Conservation (phyloP, 2,329 filamentous ascomycete species). For the Neoarthrinium moseri region DNA sequence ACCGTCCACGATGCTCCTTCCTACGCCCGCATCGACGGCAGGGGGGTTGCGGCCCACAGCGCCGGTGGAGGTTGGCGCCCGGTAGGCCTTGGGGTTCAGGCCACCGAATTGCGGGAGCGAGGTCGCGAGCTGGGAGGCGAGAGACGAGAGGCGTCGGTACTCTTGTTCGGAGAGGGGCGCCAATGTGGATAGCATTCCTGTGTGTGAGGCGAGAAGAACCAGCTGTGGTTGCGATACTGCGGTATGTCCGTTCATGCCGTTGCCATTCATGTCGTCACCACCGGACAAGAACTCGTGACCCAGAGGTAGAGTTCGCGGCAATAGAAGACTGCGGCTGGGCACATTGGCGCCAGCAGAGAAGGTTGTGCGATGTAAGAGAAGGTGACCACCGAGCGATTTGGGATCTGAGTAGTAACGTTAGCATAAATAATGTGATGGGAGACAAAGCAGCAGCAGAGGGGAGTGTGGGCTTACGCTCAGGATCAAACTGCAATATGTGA, state of each 20-base stretch:
- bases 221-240: slow-evolving; percentile 34
- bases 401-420: slow-evolving; percentile 62
- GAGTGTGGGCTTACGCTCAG: slow-evolving; percentile 68
- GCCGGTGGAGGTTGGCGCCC: slow-evolving; percentile 51
- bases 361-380: slow-evolving; percentile 81
- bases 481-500: slow-evolving; percentile 90
- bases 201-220: slow-evolving; percentile 70
- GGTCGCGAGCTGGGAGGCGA: slow-evolving; percentile 77
- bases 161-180: slow-evolving; percentile 74
- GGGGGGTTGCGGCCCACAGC: slow-evolving; percentile 40
- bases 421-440: slow-evolving; percentile 11
- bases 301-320: slow-evolving; percentile 63
- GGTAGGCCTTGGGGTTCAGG: slow-evolving; percentile 79
- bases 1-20: slow-evolving; percentile 74
- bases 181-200: slow-evolving; percentile 75
- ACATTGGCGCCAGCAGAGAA: slow-evolving; percentile 83
- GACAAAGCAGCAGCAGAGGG: neutral
- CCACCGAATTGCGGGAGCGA: slow-evolving; percentile 75
- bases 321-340: slow-evolving; percentile 70
- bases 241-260: slow-evolving; percentile 19
- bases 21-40: slow-evolving; percentile 57
- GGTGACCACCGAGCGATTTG: slow-evolving; percentile 85
- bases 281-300: slow-evolving; percentile 27
- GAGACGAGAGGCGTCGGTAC: slow-evolving; percentile 79
- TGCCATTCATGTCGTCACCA: slow-evolving; percentile 20